Conservation (phyloP, 306 rosid genomes). For the Glycyrrhiza uralensis region DNA sequence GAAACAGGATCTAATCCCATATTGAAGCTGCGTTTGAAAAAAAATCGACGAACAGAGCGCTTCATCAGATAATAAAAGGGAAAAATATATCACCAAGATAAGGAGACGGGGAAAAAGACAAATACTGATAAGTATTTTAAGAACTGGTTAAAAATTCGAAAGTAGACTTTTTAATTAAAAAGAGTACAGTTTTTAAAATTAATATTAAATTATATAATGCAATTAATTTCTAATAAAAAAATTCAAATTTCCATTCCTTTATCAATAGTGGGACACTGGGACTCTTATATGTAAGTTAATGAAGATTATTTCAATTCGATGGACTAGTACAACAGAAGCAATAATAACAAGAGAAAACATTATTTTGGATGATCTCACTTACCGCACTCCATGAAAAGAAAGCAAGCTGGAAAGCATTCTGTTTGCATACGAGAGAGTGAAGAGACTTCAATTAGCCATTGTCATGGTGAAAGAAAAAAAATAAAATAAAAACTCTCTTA, state of each 20-base stretch:
- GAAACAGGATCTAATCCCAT: constrained; percentile 57
- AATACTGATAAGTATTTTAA: too few relatives aligned
- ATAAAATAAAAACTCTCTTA: too few relatives aligned
- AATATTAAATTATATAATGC: too few relatives aligned
- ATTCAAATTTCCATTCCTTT: too few relatives aligned
- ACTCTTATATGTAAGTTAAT: neutral
- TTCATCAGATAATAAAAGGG: neutral
- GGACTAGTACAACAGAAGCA: neutral
- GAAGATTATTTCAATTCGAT: neutral
- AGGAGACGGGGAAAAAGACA: too few relatives aligned
- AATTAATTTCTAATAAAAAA: too few relatives aligned
- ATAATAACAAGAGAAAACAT: neutral
- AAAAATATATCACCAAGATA: neutral
- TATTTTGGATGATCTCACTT: constrained; percentile 15
- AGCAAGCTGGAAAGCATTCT: constrained; percentile 89
- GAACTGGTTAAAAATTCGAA: too few relatives aligned
- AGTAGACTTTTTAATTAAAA: too few relatives aligned
- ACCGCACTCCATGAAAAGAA: constrained; percentile 76
- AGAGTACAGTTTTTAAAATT: too few relatives aligned
- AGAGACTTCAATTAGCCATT: neutral
- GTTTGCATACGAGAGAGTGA: constrained; percentile 2
- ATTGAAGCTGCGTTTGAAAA: constrained; percentile 44
- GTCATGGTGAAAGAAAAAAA: neutral
- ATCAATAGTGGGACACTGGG: too few relatives aligned
- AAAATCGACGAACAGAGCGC: neutral